phyloP scores from a whole-genome alignment of 2,329 filamentous ascomycete genomes.

The Exophiala bonariae region DNA sequence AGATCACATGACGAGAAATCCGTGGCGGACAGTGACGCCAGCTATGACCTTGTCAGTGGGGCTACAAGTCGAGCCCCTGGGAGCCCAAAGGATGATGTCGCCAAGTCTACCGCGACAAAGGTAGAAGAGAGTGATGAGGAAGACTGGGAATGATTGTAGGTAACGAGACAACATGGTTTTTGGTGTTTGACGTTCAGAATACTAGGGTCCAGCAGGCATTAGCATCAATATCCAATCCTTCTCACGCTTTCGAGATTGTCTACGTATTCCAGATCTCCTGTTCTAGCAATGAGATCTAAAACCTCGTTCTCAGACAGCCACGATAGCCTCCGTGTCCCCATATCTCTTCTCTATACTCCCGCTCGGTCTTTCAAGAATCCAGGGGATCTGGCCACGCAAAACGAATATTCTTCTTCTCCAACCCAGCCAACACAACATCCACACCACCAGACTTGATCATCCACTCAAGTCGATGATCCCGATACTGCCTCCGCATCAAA shows the following conservation, averaged over 20 bases:
- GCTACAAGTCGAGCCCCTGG: slow-evolving; percentile 75
- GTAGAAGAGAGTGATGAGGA: slow-evolving; percentile 52
- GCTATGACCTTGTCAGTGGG: slow-evolving; percentile 90
- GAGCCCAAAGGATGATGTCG: slow-evolving; percentile 55
- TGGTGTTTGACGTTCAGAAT: too few species aligned
- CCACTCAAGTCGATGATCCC: slow-evolving; percentile 24
- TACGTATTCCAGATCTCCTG: too few species aligned
- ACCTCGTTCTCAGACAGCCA: too few species aligned
- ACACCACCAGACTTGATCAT: slow-evolving; percentile 21
- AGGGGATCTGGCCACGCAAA: slow-evolving; percentile 17
- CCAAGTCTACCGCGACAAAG: slow-evolving; percentile 46
- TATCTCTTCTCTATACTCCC: too few species aligned
- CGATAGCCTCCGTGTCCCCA: too few species aligned
- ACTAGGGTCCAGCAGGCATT: too few species aligned
- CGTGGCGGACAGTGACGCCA: slow-evolving; percentile 88
- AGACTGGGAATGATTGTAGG: slow-evolving; percentile 32
- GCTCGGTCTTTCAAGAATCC: too few species aligned
- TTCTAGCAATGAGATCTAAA: too few species aligned
- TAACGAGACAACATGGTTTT: background rate
- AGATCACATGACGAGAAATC: slow-evolving; percentile 84
- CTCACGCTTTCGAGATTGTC: too few species aligned
- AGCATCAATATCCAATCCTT: too few species aligned
- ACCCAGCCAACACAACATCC: slow-evolving; percentile 14
- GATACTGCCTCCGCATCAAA: slow-evolving; percentile 14
- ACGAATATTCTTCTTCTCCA: slow-evolving; percentile 18